Base-by-base conservation (phyloP, 768 basidiomycete genomes). In the Boletus sp. region DNA sequence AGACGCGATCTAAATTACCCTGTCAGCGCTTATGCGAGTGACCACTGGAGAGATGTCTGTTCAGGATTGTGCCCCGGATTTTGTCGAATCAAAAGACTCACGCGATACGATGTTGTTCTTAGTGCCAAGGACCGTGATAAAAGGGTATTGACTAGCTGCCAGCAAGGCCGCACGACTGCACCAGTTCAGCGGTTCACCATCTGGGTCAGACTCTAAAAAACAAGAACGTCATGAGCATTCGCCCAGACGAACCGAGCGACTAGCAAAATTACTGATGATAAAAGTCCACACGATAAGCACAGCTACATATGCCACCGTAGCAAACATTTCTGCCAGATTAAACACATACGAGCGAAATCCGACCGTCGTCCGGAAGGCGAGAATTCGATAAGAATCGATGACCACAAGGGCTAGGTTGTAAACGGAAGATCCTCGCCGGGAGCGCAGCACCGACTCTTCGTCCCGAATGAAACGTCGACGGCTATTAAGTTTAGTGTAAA, bases 51-150 rank as follows among this genome's bases (percentile, higher is more conserved):
- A 24, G 1, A 24, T 24, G 24, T 24, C 24, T 24, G 24, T 24
- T 24, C 24, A 24, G 24, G 24, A 24, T 3, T 24, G 24, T 3
- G 3, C 24, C 24, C 24, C 24, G 24, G 3, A 24, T 24, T 24
- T 24, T 24, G 24, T 24, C 24, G 24, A 3, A 24, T 42, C 37
- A 7, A n/a, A 36, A 6, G 32, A 55, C 65, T n/a, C 36, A 66
- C 65, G 15, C 2, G 65, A 64, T 28, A 66, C 39, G 10, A 67
- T 8, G n/a, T 67, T 67, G 62, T 80, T 80, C 64, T 79, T 80
- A 39, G 73, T 76, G 2, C 77, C 77, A 7, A 81, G 70, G 12
- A 74, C 71, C 4, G 77, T 71, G 52, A 80, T 68, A 30, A 80
- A 63, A 3, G 75, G 74, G 14, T 75, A 61, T 57, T 80, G 76